phyloP scores from a whole-genome alignment of 2,329 filamentous ascomycete genomes.

The Corniculantispora saksenae region DNA sequence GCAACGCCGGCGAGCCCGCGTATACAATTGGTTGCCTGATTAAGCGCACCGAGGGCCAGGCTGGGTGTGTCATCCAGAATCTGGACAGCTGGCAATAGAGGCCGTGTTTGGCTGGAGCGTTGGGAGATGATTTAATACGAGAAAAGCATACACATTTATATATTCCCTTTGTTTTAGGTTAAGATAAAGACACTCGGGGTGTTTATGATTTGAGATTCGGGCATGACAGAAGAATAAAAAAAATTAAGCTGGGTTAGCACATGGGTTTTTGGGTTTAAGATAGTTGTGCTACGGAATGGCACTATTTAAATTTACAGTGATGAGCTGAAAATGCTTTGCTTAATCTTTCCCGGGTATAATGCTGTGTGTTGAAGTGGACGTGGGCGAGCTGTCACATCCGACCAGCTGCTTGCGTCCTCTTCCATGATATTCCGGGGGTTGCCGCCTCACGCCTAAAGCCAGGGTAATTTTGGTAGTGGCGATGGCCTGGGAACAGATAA shows the following conservation, averaged over 20 bases:
- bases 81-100: constrained; percentile 35
- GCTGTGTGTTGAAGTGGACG: too few relatives aligned
- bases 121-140: not conserved
- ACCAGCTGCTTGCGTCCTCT: too few relatives aligned
- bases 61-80: constrained; percentile 37
- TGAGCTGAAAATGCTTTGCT: not conserved
- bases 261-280: not conserved
- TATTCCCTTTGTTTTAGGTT: not conserved
- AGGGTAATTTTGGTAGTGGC: too few relatives aligned
- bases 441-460: too few relatives aligned
- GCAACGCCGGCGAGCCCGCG: constrained; percentile 72
- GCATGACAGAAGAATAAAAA: not conserved
- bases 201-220: not conserved
- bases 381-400: too few relatives aligned
- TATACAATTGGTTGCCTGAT: constrained; percentile 74
- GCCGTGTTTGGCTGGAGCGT: not conserved
- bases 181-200: not conserved
- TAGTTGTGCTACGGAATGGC: not conserved
- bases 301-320: not conserved
- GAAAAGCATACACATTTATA: not conserved
- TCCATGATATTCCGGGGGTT: too few relatives aligned
- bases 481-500: too few relatives aligned
- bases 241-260: not conserved
- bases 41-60: constrained; percentile 45
- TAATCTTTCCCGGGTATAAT: too few relatives aligned